phyloP scores from a whole-genome alignment of 306 rosid species.

The Fagus crenata region DNA sequence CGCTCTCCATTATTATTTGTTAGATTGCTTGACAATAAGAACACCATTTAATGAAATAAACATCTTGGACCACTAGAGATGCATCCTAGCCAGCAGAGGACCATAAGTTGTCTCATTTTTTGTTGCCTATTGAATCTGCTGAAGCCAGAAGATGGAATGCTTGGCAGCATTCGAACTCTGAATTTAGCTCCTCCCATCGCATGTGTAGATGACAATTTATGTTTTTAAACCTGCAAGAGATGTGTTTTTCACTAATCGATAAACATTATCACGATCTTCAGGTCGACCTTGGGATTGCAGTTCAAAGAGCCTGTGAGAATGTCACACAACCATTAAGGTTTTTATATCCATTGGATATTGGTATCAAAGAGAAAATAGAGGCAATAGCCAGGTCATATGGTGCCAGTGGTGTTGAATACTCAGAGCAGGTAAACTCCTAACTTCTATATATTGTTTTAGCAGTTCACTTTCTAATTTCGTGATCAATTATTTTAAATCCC shows the following conservation, averaged over 20 bases:
- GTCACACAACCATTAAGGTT: slow-evolving; percentile 71
- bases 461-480: not conserved
- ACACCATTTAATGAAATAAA: not conserved
- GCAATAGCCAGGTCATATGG: slow-evolving; percentile 96
- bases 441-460: not conserved
- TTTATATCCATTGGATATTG: slow-evolving; percentile 68
- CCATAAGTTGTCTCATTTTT: not conserved
- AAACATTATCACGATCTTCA: slow-evolving; percentile 36
- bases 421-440: slow-evolving; percentile 69
- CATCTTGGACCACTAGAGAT: not conserved
- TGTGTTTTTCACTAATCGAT: slow-evolving; percentile 24
- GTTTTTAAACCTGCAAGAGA: not conserved
- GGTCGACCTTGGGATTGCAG: slow-evolving; percentile 92
- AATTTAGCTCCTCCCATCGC: not conserved
- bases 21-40: not conserved
- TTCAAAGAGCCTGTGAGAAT: slow-evolving; percentile 87
- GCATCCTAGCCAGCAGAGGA: not conserved
- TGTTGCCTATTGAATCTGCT: not conserved
- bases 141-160: not conserved
- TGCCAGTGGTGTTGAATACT: slow-evolving; percentile 80
- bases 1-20: not conserved
- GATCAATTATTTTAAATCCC: not conserved
- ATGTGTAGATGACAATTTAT: not conserved
- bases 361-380: slow-evolving; percentile 88
- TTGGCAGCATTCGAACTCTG: not conserved